Evolutionary conservation across 805 yeast genomes (phyloP).

Genomic region (Pichia californica): DNA sequence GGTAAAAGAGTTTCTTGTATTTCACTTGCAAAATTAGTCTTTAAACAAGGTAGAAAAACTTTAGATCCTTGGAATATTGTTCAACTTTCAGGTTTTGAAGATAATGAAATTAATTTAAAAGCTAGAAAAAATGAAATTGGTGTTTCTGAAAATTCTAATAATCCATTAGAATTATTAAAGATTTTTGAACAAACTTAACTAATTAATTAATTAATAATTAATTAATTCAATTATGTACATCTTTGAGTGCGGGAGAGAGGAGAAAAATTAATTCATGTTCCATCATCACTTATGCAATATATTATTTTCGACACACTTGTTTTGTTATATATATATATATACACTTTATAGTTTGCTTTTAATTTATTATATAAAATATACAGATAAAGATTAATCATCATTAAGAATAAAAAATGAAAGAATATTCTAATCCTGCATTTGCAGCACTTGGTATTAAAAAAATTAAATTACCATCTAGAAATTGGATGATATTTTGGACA

Average conservation of each 20-base stretch:
- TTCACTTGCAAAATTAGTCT: slow-evolving; percentile 71
- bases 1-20: slow-evolving; percentile 37
- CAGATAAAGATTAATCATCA: no score
- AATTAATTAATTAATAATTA: no score
- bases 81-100: background rate
- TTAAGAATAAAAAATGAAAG: background rate
- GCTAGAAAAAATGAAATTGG: background rate
- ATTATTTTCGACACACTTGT: no score
- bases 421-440: slow-evolving; percentile 69
- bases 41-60: slow-evolving; percentile 73
- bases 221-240: no score
- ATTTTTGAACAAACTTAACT: background rate
- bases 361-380: no score
- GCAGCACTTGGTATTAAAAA: slow-evolving; percentile 79
- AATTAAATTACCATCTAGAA: slow-evolving; percentile 76
- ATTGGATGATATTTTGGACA: slow-evolving; percentile 88
- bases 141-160: background rate
- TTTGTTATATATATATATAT: no score
- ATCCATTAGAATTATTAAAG: background rate
- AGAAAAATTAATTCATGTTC: no score
- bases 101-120: background rate
- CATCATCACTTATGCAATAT: no score
- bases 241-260: no score
- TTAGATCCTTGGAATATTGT: slow-evolving; percentile 43
- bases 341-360: no score